Evolutionary conservation across 768 basidiomycete species (phyloP).

Genomic region (Suillus placidus): DNA sequence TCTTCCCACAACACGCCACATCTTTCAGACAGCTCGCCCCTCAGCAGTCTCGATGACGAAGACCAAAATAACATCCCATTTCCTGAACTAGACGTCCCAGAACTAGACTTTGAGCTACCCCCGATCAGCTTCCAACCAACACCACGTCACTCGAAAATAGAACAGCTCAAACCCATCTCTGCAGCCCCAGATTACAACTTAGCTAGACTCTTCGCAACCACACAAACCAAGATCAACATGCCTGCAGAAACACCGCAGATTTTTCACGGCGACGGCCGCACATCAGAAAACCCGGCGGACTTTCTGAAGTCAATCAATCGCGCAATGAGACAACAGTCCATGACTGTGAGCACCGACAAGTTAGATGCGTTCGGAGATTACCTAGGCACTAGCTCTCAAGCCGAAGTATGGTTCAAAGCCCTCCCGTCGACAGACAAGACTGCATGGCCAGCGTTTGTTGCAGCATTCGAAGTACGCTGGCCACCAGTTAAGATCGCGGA

Average conservation of each 20-base stretch:
- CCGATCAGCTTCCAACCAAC: accelerated
- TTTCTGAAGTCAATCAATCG: neutral
- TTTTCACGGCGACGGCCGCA: neutral
- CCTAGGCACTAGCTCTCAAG: no score
- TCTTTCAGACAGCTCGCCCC: neutral
- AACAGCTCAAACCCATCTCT: no score
- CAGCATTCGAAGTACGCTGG: neutral
- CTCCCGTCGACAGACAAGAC: no score
- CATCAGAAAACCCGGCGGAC: neutral
- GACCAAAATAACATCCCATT: neutral
- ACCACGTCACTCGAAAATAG: no score
- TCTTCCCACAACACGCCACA: neutral
- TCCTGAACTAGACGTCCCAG: neutral
- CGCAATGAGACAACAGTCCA: neutral
- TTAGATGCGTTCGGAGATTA: no score
- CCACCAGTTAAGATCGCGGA: neutral
- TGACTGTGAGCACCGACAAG: no score
- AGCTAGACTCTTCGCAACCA: accelerated
- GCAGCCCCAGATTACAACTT: no score
- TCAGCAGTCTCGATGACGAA: neutral
- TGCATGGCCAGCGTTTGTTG: neutral
- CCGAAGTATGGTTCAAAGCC: no score
- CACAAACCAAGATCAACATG: neutral
- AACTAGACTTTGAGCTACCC: neutral
- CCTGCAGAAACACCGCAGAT: neutral